These are phyloP conservation scores for Clarireedia homoeocarpa DNA, from an alignment of 2,329 filamentous ascomycete species.

Conservation along the genomic window DNA sequence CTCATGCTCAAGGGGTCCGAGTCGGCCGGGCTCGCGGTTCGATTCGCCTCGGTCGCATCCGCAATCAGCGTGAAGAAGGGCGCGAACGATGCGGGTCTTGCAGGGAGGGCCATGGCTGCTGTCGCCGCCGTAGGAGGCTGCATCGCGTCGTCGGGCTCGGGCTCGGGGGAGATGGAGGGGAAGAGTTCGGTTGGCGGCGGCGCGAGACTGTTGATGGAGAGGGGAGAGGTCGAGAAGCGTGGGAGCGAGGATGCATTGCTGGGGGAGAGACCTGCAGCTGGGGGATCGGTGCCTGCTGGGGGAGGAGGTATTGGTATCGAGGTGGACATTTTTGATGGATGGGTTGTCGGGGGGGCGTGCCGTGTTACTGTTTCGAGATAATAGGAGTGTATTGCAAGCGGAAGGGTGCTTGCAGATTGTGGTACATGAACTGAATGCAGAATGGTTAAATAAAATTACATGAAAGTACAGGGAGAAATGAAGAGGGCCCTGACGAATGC, in stretches of 20 bases:
- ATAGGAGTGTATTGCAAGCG: not conserved
- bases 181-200: not conserved
- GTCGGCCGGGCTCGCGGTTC: not conserved
- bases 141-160: not conserved
- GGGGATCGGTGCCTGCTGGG: not conserved
- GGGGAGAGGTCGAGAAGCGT: not conserved
- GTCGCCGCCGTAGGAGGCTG: not conserved
- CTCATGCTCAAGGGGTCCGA: conserved; percentile 59
- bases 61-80: conserved; percentile 83
- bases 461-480: no score
- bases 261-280: not conserved
- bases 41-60: conserved; percentile 44
- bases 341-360: not conserved
- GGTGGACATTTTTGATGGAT: not conserved
- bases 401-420: not conserved
- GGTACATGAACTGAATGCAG: not conserved
- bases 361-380: not conserved
- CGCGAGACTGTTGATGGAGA: not conserved
- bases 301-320: conserved; percentile 3
- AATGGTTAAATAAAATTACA: no score
- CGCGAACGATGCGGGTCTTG: conserved; percentile 41
- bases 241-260: not conserved
- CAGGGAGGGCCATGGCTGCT: no score
- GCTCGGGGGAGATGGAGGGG: not conserved
- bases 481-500: no score